Percentiles rank a stretch among this genome's conserved stretches.
Conservation (phyloP, 352 stramenopile genomes). For the Pythium rhizo-oryzae region DNA sequence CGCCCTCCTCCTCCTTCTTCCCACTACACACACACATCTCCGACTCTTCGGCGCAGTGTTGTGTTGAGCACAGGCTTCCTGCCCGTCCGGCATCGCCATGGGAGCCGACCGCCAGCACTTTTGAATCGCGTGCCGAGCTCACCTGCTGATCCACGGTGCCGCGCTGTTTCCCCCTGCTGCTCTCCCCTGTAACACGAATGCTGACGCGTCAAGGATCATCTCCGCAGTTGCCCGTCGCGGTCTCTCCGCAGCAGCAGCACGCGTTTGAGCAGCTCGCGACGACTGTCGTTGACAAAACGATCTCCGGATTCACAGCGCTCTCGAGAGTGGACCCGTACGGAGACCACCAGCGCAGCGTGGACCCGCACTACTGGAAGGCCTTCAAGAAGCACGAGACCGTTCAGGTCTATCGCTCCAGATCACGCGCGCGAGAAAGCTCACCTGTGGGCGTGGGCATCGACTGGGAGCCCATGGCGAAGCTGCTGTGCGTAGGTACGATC, state of each 20-base stretch:
- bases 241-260: conserved; percentile 4
- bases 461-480: conserved; percentile 8
- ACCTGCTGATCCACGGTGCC: background rate
- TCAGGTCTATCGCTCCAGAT: conserved; percentile 14
- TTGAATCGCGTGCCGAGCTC: background rate
- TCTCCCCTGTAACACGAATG: background rate
- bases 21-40: background rate
- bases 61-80: background rate
- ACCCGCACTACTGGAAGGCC: conserved; percentile 20
- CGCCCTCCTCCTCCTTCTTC: background rate
- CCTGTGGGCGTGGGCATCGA: background rate
- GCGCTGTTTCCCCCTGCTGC: background rate
- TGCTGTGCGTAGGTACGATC: conserved; percentile 13
- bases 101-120: background rate
- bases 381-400: conserved; percentile 22
- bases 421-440: background rate
- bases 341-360: background rate
- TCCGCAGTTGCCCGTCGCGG: background rate
- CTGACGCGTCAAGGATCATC: background rate
- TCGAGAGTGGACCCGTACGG: background rate
- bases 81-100: background rate
- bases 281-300: conserved; percentile 1
- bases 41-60: no score
- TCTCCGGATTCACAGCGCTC: conserved; percentile 2
- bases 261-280: conserved; percentile 5